Evolutionary conservation across 2,329 filamentous ascomycete species (phyloP).

Genomic region (Cylindrodendrum hubeiense): DNA sequence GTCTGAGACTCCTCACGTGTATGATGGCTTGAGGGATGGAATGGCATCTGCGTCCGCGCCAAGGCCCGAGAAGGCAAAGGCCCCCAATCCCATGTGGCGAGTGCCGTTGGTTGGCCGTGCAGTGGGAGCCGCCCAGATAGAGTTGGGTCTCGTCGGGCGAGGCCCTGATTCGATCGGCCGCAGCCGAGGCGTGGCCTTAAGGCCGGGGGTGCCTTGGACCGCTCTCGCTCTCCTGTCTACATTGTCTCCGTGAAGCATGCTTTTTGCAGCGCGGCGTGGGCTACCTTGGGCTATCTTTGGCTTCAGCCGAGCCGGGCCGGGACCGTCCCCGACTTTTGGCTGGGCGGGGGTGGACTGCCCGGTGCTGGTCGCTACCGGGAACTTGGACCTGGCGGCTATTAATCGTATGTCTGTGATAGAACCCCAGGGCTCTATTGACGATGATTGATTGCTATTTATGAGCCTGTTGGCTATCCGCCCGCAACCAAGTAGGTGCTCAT

Average conservation of each 20-base stretch:
- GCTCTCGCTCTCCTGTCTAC: neutral
- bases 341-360: neutral
- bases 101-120: slow-evolving; percentile 5
- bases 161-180: slow-evolving; percentile 9
- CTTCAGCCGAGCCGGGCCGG: neutral
- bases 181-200: slow-evolving; percentile 10
- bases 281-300: neutral
- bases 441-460: neutral
- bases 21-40: neutral
- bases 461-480: neutral
- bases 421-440: too few relatives aligned
- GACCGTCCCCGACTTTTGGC: neutral
- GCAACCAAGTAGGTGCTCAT: neutral
- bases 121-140: slow-evolving; percentile 2
- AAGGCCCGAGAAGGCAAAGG: neutral
- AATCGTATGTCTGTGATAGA: too few relatives aligned
- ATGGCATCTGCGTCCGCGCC: neutral
- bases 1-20: too few relatives aligned
- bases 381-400: neutral
- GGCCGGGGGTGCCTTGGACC: neutral
- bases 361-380: neutral
- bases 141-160: slow-evolving; percentile 15
- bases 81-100: slow-evolving; percentile 13
- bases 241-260: neutral
- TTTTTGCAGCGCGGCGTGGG: neutral